Evolutionary conservation across 2,329 filamentous ascomycete species (phyloP).

Genomic region (Golovinomyces cichoracearum): DNA sequence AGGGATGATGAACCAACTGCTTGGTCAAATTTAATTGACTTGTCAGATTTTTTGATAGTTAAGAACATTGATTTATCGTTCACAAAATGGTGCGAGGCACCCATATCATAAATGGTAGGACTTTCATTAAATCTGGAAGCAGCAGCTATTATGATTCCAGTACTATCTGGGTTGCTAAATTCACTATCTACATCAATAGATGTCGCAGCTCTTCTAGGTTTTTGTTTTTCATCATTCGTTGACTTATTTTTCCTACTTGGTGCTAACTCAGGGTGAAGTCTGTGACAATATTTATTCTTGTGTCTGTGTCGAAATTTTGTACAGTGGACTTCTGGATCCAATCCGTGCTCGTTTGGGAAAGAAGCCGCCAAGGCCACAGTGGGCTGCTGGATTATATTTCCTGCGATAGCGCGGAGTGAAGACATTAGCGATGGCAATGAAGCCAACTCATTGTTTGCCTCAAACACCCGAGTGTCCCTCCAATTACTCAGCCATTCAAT

Average conservation of each 20-base stretch:
- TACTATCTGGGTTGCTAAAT: not conserved
- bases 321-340: not conserved
- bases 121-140: not conserved
- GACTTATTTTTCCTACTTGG: not conserved
- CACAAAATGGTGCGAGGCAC: not conserved
- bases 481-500: not conserved
- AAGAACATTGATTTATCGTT: not conserved
- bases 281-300: not conserved
- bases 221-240: not conserved
- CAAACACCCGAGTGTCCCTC: not conserved
- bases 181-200: not conserved
- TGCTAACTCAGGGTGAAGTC: not conserved
- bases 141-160: not conserved
- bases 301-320: not conserved
- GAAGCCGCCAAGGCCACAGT: not conserved
- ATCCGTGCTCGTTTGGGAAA: not conserved
- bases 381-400: not conserved
- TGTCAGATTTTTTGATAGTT: not conserved
- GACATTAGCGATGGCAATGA: not conserved
- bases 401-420: not conserved
- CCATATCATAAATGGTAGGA: not conserved
- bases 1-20: not conserved
- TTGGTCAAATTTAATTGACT: not conserved
- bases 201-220: not conserved
- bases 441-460: not conserved